Percentiles rank a stretch among this genome's conserved stretches.
Evolutionary conservation across 352 stramenopile species (phyloP).

Genomic region (Detonula confervacea): DNA sequence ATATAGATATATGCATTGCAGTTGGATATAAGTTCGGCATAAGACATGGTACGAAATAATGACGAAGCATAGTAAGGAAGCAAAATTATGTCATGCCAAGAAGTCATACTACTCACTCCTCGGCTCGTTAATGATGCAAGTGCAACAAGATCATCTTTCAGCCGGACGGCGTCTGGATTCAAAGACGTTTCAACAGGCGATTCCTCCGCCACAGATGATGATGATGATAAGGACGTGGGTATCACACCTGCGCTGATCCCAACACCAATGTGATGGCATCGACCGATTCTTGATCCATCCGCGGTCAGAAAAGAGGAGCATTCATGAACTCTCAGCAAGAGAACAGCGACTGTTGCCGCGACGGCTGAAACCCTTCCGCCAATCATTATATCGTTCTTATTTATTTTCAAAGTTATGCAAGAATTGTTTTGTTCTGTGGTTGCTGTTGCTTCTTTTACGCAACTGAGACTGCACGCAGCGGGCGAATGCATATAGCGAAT

Average conservation of each 20-base stretch:
- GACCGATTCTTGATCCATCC: background rate
- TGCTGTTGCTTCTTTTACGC: too few species aligned
- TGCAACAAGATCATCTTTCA: slow-evolving; percentile 55
- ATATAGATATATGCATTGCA: background rate
- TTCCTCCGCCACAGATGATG: background rate
- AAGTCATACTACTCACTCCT: slow-evolving; percentile 22
- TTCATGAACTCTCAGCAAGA: background rate
- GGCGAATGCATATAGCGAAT: too few species aligned
- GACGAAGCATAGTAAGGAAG: background rate
- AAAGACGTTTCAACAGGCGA: background rate
- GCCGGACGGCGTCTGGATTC: slow-evolving; percentile 1
- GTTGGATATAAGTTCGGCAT: background rate
- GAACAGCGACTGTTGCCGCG: background rate
- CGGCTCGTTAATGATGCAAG: slow-evolving; percentile 38
- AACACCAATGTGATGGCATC: too few species aligned
- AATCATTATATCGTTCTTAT: too few species aligned
- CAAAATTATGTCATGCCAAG: background rate
- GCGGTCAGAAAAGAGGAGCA: slow-evolving; percentile 18
- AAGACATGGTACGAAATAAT: background rate
- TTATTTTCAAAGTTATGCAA: too few species aligned
- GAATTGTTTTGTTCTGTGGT: too few species aligned
- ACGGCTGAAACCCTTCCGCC: background rate
- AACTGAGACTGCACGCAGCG: too few species aligned
- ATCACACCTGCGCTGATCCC: too few species aligned
- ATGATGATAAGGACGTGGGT: background rate